Evolutionary conservation across 2,329 filamentous ascomycete species (phyloP), one percentile per base, ranked within the genome.

Genomic region (Hymenoscyphus linearis): DNA sequence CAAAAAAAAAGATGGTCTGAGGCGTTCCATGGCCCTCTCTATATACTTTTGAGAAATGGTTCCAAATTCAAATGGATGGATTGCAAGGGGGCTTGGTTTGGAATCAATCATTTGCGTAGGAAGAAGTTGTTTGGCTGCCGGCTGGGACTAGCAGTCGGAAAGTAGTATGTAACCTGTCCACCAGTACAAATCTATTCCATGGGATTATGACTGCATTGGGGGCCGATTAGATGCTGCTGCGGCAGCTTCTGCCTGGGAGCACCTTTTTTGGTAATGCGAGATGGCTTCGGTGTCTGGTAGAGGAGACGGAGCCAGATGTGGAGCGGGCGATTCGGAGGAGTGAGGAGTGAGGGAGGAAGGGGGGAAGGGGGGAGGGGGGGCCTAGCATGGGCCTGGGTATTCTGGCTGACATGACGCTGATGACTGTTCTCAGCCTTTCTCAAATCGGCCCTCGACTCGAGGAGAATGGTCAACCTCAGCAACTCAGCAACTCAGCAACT

Each of bases 41-140:
- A 60, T 60, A 60, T 60, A 60, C 52, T 25, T 55, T 55, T 60
- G 25, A 34, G 16, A n/a, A 37, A 16, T 34, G 6, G 34, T 52
- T 18, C 40, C 27, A 52, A 58, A 22, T 52, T 18, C 40, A 14
- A 52, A 58, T 26, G 25, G 3, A 27, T 40, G 55, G 14, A 59
- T 34, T 14, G 54, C 52, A 52, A 60, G 52, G 58, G 27, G 58
- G 58, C 58, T 59, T 59, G 58, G 57, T n/a, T n/a, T n/a, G n/a
- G n/a, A n/a, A n/a, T n/a, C n/a, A 31, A 25, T 25, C n/a, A 4
- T 47, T 25, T 25, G 40, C 40, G 52, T 27, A 25, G 25, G 40
- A 14, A 14, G 52, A 16, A 31, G 31, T 16, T 18, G 16, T 31
- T 31, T 55, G 53, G 25, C 18, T 54, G 12, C n/a, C n/a, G n/a